A percentile compares a stretch with the other conserved stretches of the same genome.
These are phyloP conservation scores for Oryza rufipogon DNA, from an alignment of 176 grass and related monocot species.

Conservation along the genomic window DNA sequence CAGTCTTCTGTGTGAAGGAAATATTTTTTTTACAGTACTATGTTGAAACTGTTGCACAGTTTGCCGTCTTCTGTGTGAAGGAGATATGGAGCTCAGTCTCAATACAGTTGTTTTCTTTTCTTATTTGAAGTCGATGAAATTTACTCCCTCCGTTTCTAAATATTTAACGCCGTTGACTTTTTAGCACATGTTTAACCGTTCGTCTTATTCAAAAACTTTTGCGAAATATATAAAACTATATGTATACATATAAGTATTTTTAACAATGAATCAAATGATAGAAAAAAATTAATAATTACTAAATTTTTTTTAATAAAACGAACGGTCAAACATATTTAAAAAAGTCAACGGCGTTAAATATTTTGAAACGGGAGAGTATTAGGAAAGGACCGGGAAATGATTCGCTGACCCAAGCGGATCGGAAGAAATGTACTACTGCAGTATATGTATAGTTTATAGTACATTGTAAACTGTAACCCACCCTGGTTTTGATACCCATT, in stretches of 20 bases:
- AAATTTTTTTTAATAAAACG: no score
- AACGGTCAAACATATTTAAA: no score
- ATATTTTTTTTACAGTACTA: no score
- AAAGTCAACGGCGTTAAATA: no score
- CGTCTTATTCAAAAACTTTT: no score
- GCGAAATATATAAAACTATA: no score
- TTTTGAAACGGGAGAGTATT: neutral
- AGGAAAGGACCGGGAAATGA: neutral
- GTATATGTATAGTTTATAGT: neutral
- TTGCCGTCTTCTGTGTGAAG: neutral
- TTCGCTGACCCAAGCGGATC: conserved; percentile 1
- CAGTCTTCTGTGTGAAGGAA: neutral
- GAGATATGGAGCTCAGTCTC: neutral
- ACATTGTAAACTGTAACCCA: neutral
- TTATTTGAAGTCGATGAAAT: neutral
- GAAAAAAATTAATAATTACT: no score
- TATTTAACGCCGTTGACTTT: no score
- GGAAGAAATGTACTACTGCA: neutral
- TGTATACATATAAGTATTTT: no score
- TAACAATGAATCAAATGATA: no score
- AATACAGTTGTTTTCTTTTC: neutral
- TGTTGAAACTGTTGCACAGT: neutral
- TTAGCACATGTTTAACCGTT: no score
- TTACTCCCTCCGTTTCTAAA: neutral
- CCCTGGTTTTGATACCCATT: neutral